Conservation (phyloP, 305 asterid genomes). For the Stenogyne calaminthoides region DNA sequence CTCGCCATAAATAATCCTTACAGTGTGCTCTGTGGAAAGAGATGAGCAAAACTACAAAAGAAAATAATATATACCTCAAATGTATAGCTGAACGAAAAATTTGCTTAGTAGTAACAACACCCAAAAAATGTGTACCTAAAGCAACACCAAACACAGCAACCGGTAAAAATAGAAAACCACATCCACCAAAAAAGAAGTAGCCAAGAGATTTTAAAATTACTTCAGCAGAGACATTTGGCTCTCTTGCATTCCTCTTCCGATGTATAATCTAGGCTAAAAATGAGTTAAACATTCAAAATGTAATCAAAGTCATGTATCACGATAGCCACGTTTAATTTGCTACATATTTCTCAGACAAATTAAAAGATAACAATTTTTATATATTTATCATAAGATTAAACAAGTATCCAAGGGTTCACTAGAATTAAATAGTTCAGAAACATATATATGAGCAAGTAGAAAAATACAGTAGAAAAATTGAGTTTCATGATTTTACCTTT, state of each 20-base stretch:
- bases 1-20: no score
- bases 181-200: conserved; percentile 22
- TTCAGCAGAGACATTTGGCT: conserved; percentile 86
- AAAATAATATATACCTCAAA: conserved; percentile 67
- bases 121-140: conserved; percentile 91
- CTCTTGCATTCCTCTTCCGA: conserved; percentile 99
- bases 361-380: neutral
- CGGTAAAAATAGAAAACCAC: conserved; percentile 9
- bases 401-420: conserved; percentile 12
- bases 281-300: conserved; percentile 21
- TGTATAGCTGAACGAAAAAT: conserved; percentile 78
- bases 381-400: neutral
- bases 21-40: neutral
- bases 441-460: neutral
- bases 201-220: conserved; percentile 46
- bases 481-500: conserved; percentile 1
- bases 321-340: neutral
- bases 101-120: conserved; percentile 77
- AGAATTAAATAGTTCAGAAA: conserved; percentile 13
- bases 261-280: conserved; percentile 79
- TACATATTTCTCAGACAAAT: conserved; percentile 12
- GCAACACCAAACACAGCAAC: conserved; percentile 27
- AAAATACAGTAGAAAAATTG: neutral
- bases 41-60: neutral
- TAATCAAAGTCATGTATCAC: conserved; percentile 9